Base-by-base conservation (phyloP, 495 filamentous ascomycete genomes). In the Hypoxylon lienhwacheense region DNA sequence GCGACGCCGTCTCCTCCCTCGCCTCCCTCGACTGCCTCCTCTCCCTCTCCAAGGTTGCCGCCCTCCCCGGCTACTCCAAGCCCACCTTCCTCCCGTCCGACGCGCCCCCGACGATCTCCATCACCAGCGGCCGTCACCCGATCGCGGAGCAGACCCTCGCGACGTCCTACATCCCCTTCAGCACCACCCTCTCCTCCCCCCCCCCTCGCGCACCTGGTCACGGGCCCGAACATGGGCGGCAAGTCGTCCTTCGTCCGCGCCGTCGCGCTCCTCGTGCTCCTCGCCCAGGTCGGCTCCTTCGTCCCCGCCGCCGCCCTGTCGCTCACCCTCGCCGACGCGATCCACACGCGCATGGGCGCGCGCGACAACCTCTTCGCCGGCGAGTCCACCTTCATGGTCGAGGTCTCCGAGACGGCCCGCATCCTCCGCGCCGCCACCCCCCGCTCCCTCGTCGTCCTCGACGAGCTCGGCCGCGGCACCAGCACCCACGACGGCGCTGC, bases 181-280 rank as follows among this genome's bases (percentile, higher is more conserved):
- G 86, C 65, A 90, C 89, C 20, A 66, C 81, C 6, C 83, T 99
- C 32, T 45, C 74, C 28, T 71, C 79, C 0, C 73, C 81, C 83
- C 12, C 72, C 72, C 5, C 84, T 91, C 1, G 90, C 88, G 0
- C 82, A 96, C 40, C 84, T 97, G 29, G 84, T 97, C 47, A 97
- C 95, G 3, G 95, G 95, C 4, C 93, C 95, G 10, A 98, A 98
- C 77, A 97, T 97, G 92, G 95, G 95, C 61, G 93, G 93, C 19
- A 99, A 99, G 66, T 93, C 88, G 34, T 88, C 84, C 64, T 99
- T 95, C 71, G 91, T 97, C 2, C 88, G 93, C 41, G 88, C 91
- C 59, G 84, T 93, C 21, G 93, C 93, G 0, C 83, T 99, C 0
- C 88, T 97, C 45, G 82, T 86, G 12, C 90, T 99, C 51, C 91